phyloP scores from a whole-genome alignment of 495 filamentous ascomycete genomes.

The Annulohypoxylon moriforme region DNA sequence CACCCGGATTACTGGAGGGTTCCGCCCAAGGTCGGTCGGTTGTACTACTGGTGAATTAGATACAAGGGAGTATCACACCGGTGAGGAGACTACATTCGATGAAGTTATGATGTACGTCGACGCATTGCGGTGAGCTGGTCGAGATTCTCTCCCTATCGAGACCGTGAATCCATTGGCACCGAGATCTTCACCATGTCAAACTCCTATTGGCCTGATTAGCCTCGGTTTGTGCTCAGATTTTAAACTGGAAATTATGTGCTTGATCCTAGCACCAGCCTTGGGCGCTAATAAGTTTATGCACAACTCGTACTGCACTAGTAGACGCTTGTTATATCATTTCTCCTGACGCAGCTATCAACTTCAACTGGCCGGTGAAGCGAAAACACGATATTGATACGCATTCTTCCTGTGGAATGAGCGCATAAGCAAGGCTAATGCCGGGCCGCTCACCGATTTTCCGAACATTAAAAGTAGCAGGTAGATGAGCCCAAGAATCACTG shows the following conservation, averaged over 20 bases:
- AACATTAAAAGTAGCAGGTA: conserved; percentile 48
- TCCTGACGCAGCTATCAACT: conserved; percentile 27
- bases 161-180: neutral
- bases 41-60: conserved; percentile 4
- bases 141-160: conserved; percentile 1
- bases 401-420: conserved; percentile 38
- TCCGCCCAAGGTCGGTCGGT: neutral
- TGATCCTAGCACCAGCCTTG: conserved; percentile 15
- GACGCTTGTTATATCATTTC: conserved; percentile 12
- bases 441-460: conserved; percentile 61
- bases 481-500: conserved; percentile 31
- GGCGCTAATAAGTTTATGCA: conserved; percentile 31
- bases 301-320: conserved; percentile 20
- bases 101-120: neutral
- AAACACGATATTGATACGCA: conserved; percentile 31
- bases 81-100: neutral
- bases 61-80: conserved; percentile 1
- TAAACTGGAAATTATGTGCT: conserved; percentile 7
- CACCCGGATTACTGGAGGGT: neutral
- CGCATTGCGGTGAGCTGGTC: conserved; percentile 6
- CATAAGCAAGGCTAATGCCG: conserved; percentile 46
- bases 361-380: conserved; percentile 40
- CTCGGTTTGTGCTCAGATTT: conserved; percentile 24
- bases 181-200: conserved; percentile 7
- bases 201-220: conserved; percentile 29